Evolutionary conservation across 331 rosid species (phyloP).

Genomic region (Cydonia oblonga): DNA sequence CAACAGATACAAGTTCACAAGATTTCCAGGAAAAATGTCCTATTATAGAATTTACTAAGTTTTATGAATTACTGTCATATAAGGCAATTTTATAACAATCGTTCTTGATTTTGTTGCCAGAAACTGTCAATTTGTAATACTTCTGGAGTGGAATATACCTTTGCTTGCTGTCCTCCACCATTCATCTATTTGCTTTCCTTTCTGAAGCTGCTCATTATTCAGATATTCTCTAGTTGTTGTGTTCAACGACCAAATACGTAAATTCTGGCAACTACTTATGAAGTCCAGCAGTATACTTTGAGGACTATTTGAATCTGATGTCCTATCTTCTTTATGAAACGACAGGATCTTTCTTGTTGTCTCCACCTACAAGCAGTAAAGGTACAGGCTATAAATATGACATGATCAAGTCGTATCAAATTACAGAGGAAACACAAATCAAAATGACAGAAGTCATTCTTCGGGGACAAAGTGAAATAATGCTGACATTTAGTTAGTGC

Average conservation of each 20-base stretch:
- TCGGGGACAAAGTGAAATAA: background rate
- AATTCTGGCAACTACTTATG: constrained; percentile 93
- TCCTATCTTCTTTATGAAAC: constrained; percentile 89
- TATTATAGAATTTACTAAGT: background rate
- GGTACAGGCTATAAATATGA: constrained; percentile 13
- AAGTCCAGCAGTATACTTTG: constrained; percentile 87
- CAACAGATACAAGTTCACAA: background rate
- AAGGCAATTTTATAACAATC: background rate
- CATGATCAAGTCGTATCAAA: constrained; percentile 12
- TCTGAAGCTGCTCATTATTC: constrained; percentile 92
- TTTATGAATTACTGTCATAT: background rate
- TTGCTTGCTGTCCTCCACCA: constrained; percentile 98
- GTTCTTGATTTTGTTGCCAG: background rate
- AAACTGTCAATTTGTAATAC: background rate
- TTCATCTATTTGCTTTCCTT: constrained; percentile 98
- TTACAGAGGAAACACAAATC: constrained; percentile 3
- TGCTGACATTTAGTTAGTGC: background rate
- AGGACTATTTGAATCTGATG: constrained; percentile 77
- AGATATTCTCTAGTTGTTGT: constrained; percentile 81
- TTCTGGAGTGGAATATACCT: constrained; percentile 39
- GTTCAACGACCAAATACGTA: constrained; percentile 97
- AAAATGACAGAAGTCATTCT: constrained; percentile 10
- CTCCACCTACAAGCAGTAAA: constrained; percentile 53
- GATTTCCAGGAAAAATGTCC: background rate
- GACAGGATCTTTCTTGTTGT: constrained; percentile 87